Base-by-base conservation (phyloP, 148 eudicot genomes). In the Arctostaphylos glauca region DNA sequence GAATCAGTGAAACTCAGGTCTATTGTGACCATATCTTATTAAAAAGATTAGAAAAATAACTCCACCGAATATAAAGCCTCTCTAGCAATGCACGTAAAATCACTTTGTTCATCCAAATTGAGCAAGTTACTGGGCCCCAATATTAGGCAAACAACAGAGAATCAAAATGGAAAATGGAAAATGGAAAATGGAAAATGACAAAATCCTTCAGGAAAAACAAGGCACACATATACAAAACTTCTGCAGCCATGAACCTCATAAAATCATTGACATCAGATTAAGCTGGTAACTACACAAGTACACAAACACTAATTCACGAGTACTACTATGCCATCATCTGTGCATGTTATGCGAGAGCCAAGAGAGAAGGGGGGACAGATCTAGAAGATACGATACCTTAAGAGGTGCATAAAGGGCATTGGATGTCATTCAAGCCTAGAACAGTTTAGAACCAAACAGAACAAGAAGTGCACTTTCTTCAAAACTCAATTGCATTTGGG, bases 71-170 rank as follows among this genome's bases (percentile, higher is more conserved):
- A 53, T 16, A 73, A 6, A 73, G 52, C 54, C 14, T n/a, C 25
- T 19, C 54, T 10, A 47, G 9, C 3, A 71, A 71, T 71, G 19
- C 46, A 70, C 10, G 38, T 53, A n/a, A 3, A 15, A 47, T 47
- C 77, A 74, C 77, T 2, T 46, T 44, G 25, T 49, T 74, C 25
- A 48, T 74, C 52, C 78, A n/a, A 21, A 74, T 74, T 74, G 6
- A 5, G 48, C 15, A 74, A 50, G 31, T 18, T 47, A 12, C 21
- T 52, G 58, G 78, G 43, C 43, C 3, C 43, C 58, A n/a, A 50
- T 75, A 23, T 52, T 44, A 53, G 60, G 23, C 8, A 53, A 76
- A 23, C 43, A 52, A 25, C 23, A 52, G 13, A 52, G 15, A 74
- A 43, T 43, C 31, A 76, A 23, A 9, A 23, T 5, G n/a, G 58